Base-by-base conservation (phyloP, 116 monocot species). In the Trichopus zeylanicus region DNA sequence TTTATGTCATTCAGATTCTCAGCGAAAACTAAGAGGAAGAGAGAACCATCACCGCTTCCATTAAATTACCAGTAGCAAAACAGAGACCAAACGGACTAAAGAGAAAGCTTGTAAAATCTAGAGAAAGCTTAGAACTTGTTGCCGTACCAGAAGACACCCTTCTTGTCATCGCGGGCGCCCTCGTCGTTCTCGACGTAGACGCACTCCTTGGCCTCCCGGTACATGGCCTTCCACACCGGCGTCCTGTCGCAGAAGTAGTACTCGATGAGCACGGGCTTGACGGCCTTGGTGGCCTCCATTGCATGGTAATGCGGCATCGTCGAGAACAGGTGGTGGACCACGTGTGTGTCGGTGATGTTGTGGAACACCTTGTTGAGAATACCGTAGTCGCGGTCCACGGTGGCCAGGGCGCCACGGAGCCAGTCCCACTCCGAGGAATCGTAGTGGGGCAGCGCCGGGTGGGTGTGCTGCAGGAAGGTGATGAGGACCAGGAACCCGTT, bases 261-360 rank as follows among this genome's bases (percentile, higher is more conserved):
- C 30, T 75, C 61, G 1, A 74, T 75, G 18, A 80, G 75, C 21
- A 80, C 3, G 3, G 80, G 75, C 29, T 58, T 37, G 56, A 80
- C 67, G 0, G 75, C 75, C 63, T 48, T 70, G 56, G 80, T 80
- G 0, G 80, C 80, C 70, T 80, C 80, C 80, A 63, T 42, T 0
- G 80, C 80, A 33, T 80, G 74, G 59, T 80, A 79, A 29, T 79
- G 79, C 11, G 79, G 79, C 53, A 80, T 75, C 0, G 75, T 67
- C 1, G 80, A 62, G 71, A 75, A 80, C 13, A 80, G 67, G 51
- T 80, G 80, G 57, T 80, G 78, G 7, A 38, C 46, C 6, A 79
- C 78, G 42, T 79, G 78, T 24, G 78, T 73, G 59, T 78, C 73
- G 1, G 73, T 69, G 48, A 65, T 68, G 63, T 78, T 38, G 57